These are phyloP conservation scores for Cladorrhinum sp. DNA, from an alignment of 2,329 filamentous ascomycete genomes.

Conservation along the genomic window DNA sequence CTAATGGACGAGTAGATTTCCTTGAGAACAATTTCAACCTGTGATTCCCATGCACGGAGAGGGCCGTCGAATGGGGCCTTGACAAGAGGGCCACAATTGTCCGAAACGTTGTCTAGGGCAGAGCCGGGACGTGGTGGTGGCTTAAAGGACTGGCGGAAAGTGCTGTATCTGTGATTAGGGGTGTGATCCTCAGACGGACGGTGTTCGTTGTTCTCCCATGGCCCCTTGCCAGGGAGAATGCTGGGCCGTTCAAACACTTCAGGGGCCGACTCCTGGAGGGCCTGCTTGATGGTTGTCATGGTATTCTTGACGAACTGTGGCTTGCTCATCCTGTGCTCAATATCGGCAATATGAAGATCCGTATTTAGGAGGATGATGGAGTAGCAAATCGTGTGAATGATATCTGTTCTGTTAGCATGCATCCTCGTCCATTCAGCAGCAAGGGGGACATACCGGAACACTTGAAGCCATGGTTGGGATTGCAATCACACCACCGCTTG, in stretches of 20 bases:
- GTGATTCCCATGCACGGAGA: conserved; percentile 78
- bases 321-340: conserved; percentile 94
- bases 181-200: conserved; percentile 34
- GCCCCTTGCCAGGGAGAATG: conserved; percentile 45
- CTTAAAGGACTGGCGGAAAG: conserved; percentile 48
- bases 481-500: conserved; percentile 88
- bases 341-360: conserved; percentile 90
- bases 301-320: conserved; percentile 96
- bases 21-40: conserved; percentile 87
- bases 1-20: conserved; percentile 89
- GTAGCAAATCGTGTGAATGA: conserved; percentile 96
- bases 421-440: conserved; percentile 1
- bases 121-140: conserved; percentile 48
- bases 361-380: conserved; percentile 94
- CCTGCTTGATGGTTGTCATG: conserved; percentile 79
- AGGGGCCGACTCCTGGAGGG: conserved; percentile 69
- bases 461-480: conserved; percentile 90
- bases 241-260: conserved; percentile 61
- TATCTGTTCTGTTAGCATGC: conserved; percentile 55
- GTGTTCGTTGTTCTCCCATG: conserved; percentile 35
- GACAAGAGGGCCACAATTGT: conserved; percentile 73
- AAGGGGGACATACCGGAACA: conserved; percentile 60
- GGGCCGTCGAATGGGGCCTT: conserved; percentile 72
- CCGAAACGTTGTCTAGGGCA: conserved; percentile 40
- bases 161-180: conserved; percentile 36